Evolutionary conservation across 495 filamentous ascomycete genomes (phyloP), one percentile per base, ranked within the genome.

Genomic region (Xylaria longipes): DNA sequence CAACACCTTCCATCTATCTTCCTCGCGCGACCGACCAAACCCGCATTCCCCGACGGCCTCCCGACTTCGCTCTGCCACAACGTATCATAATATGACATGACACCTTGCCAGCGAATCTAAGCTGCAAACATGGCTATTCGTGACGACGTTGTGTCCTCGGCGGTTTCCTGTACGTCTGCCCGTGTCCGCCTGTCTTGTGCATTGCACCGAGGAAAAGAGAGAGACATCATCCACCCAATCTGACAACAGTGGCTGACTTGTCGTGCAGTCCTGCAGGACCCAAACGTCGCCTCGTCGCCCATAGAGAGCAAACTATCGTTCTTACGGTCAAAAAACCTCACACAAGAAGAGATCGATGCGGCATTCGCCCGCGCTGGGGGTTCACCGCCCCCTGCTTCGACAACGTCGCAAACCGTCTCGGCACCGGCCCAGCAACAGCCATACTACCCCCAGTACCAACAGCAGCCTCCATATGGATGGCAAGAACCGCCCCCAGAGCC

Each of bases 251-350:
- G 29, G 50, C 75, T 78, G 74, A 80, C 72, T 14, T 52, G 31
- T 31, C 37, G 8, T 62, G 61, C 73, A 98, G 95, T 99, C 79
- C 90, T 99, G 63, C 92, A 93, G 84, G 95, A 99, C 78, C 94
- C 96, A 12, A 93, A 90, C 46, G 94, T 98, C 65, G 89, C 93
- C n/a, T 88, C 89, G 3, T 94, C 95, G 1, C 91, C 97, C n/a
- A 83, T 97, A 67, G 97, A 98, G 73, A 97, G 97, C 82, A 89
- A 93, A 68, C 86, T 98, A 67, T 91, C 94, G 17, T 99, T 99
- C 74, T 87, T 99, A 25, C 92, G 95, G 79, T 97, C 95, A 0
- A 99, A 99, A 82, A 98, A 98, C 78, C 87, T 99, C 20, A 98
- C 95, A 3, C 93, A 94, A 81, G 94, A 98, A 81, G 96, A 99